Conservation (phyloP, 148 eudicot species). For the Silene latifolia region DNA sequence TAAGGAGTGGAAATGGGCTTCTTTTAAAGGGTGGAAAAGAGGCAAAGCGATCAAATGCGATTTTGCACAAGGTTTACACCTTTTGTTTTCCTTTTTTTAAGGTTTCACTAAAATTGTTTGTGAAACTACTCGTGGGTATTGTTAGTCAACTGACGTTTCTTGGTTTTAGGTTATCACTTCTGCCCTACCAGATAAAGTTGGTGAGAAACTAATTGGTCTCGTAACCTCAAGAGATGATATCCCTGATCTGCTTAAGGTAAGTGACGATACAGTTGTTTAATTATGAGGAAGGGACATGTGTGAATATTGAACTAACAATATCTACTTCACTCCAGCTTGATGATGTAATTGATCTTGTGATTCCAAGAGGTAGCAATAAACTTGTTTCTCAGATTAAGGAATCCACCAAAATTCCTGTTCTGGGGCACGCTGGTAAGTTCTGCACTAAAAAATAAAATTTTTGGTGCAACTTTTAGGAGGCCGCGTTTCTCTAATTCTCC, state of each 20-base stretch:
- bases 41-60: constrained; percentile 80
- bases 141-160: neutral
- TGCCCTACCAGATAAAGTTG: constrained; percentile 70
- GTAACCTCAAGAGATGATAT: constrained; percentile 89
- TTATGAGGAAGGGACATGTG: neutral
- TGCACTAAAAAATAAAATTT: neutral
- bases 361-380: constrained; percentile 98
- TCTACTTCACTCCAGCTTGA: constrained; percentile 57
- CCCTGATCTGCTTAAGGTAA: constrained; percentile 85
- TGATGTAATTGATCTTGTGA: constrained; percentile 97
- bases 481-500: neutral
- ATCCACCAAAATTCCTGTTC: constrained; percentile 93
- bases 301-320: constrained; percentile 9
- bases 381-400: constrained; percentile 94
- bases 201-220: constrained; percentile 77
- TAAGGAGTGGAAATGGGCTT: constrained; percentile 92
- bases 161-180: constrained; percentile 66
- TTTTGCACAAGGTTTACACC: constrained; percentile 73
- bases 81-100: neutral
- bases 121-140: neutral
- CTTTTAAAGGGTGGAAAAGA: constrained; percentile 96
- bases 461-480: neutral
- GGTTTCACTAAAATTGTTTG: neutral
- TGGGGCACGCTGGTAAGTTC: constrained; percentile 84
- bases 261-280: neutral